A percentile compares a stretch with the other conserved stretches of the same genome.
Conservation (phyloP, 208 protist genomes). For the Leishmania amazonensis region DNA sequence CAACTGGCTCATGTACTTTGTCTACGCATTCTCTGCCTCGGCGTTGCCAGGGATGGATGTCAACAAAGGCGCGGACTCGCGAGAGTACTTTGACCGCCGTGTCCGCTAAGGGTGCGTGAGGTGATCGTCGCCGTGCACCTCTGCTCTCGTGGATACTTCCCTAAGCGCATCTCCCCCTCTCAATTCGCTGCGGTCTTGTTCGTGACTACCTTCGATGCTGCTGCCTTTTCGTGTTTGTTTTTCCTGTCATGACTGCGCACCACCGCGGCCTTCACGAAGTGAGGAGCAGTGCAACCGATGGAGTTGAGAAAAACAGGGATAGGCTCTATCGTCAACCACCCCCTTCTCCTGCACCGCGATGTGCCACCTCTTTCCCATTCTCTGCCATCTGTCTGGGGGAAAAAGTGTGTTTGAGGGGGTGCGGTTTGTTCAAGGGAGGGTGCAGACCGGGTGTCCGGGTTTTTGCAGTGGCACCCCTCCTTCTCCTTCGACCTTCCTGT, state of each 20-base stretch:
- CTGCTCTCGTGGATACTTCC: neutral
- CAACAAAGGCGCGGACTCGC: constrained; percentile 13
- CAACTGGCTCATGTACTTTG: constrained; percentile 49
- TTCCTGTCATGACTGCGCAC: neutral
- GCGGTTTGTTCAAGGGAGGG: neutral
- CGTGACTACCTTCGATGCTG: neutral
- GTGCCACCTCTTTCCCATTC: neutral
- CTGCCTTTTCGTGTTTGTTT: neutral
- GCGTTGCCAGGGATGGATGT: constrained; percentile 16
- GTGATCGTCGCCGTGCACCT: neutral
- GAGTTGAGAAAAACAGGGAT: neutral
- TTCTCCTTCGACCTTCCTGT: neutral
- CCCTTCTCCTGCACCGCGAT: neutral
- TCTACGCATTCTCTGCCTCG: constrained; percentile 33
- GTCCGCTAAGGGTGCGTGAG: neutral
- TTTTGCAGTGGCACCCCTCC: neutral
- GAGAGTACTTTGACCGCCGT: constrained; percentile 35
- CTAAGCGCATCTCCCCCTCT: neutral
- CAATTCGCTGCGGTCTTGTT: neutral
- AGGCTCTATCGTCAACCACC: neutral
- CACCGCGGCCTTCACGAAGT: neutral
- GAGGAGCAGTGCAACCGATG: neutral
- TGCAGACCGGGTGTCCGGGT: neutral
- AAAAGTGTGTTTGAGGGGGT: neutral
- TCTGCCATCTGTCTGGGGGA: neutral